phyloP scores from a whole-genome alignment of 2,329 filamentous ascomycete species.

The Claviceps sp. region DNA sequence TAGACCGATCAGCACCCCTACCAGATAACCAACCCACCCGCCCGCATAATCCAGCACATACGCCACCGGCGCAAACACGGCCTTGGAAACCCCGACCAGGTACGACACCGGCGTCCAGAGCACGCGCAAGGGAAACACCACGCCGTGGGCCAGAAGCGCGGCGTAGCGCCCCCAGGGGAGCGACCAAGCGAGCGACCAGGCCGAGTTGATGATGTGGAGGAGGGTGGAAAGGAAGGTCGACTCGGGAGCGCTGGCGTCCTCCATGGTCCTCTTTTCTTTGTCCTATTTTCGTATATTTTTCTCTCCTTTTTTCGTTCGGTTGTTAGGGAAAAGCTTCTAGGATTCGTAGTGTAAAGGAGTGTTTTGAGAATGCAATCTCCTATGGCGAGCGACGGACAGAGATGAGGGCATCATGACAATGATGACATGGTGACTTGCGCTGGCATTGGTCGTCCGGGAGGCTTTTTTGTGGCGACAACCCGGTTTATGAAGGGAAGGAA shows the following conservation, averaged over 20 bases:
- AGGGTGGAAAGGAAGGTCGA: conserved; percentile 13
- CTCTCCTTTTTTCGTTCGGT: background rate
- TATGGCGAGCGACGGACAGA: background rate
- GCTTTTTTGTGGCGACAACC: background rate
- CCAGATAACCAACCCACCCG: conserved; percentile 1
- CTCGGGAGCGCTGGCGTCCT: conserved; percentile 8
- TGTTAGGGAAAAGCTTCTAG: background rate
- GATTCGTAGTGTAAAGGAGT: background rate
- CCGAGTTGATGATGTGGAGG: conserved; percentile 13
- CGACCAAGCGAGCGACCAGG: conserved; percentile 15
- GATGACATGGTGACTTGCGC: background rate
- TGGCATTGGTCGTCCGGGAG: background rate
- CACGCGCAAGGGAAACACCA: conserved; percentile 1
- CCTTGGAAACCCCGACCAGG: background rate
- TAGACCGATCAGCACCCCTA: conserved; percentile 2
- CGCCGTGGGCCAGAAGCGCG: conserved; percentile 11
- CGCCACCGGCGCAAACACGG: conserved; percentile 1
- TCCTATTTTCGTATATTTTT: background rate
- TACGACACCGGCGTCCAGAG: conserved; percentile 3
- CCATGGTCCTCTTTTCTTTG: conserved; percentile 3
- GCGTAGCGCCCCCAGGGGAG: conserved; percentile 17
- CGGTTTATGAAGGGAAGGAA: background rate
- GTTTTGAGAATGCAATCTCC: background rate
- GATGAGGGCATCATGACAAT: background rate
- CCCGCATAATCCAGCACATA: conserved; percentile 3